These are phyloP conservation scores for Centaurea solstitialis DNA, from an alignment of 129 eudicot species.

Conservation along the genomic window DNA sequence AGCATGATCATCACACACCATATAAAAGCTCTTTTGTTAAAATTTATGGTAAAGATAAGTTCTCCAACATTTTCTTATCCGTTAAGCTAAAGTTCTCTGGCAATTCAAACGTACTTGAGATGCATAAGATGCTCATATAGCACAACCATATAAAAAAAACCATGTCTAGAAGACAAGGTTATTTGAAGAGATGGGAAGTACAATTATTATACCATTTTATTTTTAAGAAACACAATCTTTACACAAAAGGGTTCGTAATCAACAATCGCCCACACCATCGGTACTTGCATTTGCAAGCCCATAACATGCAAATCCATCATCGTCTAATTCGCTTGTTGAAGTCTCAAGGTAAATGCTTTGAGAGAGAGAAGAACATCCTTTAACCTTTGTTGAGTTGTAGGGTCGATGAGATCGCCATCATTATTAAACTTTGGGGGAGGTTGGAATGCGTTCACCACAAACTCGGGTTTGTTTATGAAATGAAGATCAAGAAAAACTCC, in stretches of 20 bases:
- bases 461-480: conserved; percentile 76
- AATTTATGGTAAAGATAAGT: too few species aligned
- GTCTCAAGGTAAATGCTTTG: conserved; percentile 51
- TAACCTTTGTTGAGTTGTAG: conserved; percentile 41
- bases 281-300: too few species aligned
- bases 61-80: too few species aligned
- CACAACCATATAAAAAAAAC: too few species aligned
- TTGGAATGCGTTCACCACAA: conserved; percentile 49
- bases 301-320: background rate
- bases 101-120: too few species aligned
- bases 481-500: conserved; percentile 72
- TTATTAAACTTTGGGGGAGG: conserved; percentile 62
- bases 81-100: too few species aligned
- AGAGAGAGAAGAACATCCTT: conserved; percentile 53
- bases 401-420: conserved; percentile 61
- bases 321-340: conserved; percentile 28
- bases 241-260: background rate
- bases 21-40: too few species aligned
- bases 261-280: background rate
- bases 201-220: background rate
- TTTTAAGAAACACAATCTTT: background rate
- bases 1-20: too few species aligned
- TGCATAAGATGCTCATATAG: too few species aligned
- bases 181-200: background rate
- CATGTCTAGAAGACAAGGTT: too few species aligned